These are phyloP conservation scores for Tetrapyrgos nigripes DNA, from an alignment of 1,284 basidiomycete genomes.

Conservation along the genomic window DNA sequence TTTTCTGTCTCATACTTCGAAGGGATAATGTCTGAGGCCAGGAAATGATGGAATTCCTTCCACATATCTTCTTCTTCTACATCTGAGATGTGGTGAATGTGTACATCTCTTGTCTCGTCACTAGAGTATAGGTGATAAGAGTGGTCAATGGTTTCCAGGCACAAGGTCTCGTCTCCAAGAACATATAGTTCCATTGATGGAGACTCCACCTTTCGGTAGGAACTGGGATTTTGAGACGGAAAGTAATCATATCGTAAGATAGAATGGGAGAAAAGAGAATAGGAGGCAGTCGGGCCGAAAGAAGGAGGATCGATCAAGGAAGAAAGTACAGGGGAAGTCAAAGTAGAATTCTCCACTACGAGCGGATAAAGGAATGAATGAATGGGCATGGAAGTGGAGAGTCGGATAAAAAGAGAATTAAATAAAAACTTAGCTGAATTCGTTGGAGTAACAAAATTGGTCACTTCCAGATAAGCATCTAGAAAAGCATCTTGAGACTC, in stretches of 20 bases:
- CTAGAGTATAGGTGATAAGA: background rate
- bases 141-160: background rate
- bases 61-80: constrained; percentile 17
- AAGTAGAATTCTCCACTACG: background rate
- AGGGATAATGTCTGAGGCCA: constrained; percentile 13
- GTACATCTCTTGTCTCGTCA: background rate
- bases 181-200: background rate
- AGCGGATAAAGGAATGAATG: background rate
- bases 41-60: constrained; percentile 17
- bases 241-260: background rate
- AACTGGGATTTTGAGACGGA: background rate
- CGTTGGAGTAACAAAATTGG: too few species aligned
- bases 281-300: background rate
- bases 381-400: too few species aligned
- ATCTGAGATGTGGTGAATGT: constrained; percentile 10
- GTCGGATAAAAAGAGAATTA: constrained; percentile 3
- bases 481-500: background rate
- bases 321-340: background rate
- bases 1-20: background rate
- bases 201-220: background rate
- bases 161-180: background rate
- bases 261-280: background rate
- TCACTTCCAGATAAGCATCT: background rate
- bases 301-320: too few species aligned
- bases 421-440: constrained; percentile 18